Percentiles rank a stretch among this genome's conserved stretches.
These are phyloP conservation scores for Lolium rigidum DNA, from an alignment of 176 grass and related monocot species.

Conservation along the genomic window DNA sequence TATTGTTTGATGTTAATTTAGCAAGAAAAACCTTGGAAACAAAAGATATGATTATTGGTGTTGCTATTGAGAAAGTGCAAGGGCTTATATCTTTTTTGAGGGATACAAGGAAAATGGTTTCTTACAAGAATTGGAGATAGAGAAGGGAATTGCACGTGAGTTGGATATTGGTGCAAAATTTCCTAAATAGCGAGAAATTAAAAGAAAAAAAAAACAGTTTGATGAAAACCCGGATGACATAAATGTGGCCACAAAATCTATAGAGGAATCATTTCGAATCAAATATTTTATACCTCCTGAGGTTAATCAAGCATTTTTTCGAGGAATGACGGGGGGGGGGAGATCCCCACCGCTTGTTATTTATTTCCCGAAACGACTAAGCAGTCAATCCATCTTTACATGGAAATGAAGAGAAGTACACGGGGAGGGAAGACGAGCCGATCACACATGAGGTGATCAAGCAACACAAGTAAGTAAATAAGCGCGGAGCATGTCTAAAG, in stretches of 20 bases:
- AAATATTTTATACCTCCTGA: not conserved
- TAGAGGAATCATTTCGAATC: not conserved
- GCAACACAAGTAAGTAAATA: no score
- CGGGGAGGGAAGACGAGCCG: no score
- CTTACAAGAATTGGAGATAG: not conserved
- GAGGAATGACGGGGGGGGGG: no score
- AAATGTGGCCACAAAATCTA: not conserved
- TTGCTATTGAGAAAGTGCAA: not conserved
- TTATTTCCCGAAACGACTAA: no score
- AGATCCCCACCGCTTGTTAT: no score
- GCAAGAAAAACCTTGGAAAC: not conserved
- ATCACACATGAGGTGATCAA: no score
- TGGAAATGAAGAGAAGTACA: no score
- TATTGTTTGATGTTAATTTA: not conserved
- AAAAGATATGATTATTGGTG: conserved; percentile 1
- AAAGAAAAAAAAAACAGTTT: not conserved
- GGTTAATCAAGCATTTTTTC: not conserved
- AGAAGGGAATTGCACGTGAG: not conserved
- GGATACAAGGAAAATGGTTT: not conserved
- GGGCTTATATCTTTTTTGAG: not conserved
- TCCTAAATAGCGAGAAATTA: not conserved
- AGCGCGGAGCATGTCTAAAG: no score
- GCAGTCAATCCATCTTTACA: no score
- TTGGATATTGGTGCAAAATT: not conserved
- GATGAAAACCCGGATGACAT: not conserved